These are phyloP conservation scores for Fragaria ananassa DNA, from an alignment of 306 rosid genomes.

Conservation along the genomic window DNA sequence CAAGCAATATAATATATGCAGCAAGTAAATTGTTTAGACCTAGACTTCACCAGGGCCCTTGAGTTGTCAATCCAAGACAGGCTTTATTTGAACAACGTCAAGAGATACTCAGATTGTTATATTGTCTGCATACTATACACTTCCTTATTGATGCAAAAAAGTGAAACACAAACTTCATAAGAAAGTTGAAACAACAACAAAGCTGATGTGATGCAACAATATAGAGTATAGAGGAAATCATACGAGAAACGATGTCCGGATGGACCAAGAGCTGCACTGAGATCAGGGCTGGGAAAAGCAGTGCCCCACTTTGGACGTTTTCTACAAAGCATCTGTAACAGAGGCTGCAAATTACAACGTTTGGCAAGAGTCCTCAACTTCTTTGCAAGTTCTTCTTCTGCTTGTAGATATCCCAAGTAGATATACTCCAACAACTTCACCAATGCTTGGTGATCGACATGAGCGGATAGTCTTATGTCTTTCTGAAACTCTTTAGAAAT, in stretches of 20 bases:
- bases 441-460: slow-evolving; percentile 62
- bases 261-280: slow-evolving; percentile 56
- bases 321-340: slow-evolving; percentile 56
- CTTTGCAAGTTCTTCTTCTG: slow-evolving; percentile 51
- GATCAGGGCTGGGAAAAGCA: slow-evolving; percentile 51
- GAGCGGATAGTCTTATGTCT: slow-evolving; percentile 63
- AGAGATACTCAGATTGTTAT: neutral
- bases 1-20: neutral
- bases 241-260: slow-evolving; percentile 68
- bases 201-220: slow-evolving; percentile 14
- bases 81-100: neutral
- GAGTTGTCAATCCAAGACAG: neutral
- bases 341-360: slow-evolving; percentile 57
- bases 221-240: slow-evolving; percentile 34
- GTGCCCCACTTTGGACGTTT: slow-evolving; percentile 71
- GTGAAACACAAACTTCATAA: neutral
- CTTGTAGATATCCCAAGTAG: slow-evolving; percentile 56
- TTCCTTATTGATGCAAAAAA: neutral
- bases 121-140: neutral
- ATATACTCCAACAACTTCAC: slow-evolving; percentile 62
- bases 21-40: neutral
- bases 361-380: slow-evolving; percentile 73
- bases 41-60: neutral
- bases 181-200: neutral
- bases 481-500: slow-evolving; percentile 24